Conservation (phyloP, 2,329 filamentous ascomycete genomes). For the Botrytis fragariae region DNA sequence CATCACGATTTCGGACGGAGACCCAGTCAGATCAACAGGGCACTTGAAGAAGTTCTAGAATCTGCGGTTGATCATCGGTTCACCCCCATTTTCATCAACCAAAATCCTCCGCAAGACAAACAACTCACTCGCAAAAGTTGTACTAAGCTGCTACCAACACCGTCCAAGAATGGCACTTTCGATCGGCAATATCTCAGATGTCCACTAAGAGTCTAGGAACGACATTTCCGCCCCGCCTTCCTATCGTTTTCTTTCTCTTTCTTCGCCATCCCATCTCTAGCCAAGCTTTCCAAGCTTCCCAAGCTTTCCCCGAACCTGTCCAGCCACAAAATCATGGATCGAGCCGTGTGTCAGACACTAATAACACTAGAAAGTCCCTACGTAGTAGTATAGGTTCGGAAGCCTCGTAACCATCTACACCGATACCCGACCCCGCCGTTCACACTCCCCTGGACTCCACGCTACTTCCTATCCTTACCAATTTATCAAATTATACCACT, state of each 20-base stretch:
- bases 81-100: not conserved
- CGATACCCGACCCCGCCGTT: not conserved
- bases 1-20: not conserved
- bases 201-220: not conserved
- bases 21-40: not conserved
- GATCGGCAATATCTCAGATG: not conserved
- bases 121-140: not conserved
- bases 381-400: not conserved
- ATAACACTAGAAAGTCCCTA: not conserved
- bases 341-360: not conserved
- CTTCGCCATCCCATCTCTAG: not conserved
- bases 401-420: not conserved
- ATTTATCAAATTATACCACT: not conserved
- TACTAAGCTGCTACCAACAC: not conserved
- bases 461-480: not conserved
- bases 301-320: not conserved
- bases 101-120: not conserved
- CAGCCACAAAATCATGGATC: not conserved
- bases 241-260: not conserved
- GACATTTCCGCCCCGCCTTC: not conserved
- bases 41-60: not conserved
- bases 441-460: not conserved
- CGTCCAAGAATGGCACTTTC: not conserved
- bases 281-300: slow-evolving; percentile 1
- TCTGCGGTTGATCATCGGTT: not conserved